Evolutionary conservation across 2,329 filamentous ascomycete genomes (phyloP).

Genomic region (Stenocarpella maydis): DNA sequence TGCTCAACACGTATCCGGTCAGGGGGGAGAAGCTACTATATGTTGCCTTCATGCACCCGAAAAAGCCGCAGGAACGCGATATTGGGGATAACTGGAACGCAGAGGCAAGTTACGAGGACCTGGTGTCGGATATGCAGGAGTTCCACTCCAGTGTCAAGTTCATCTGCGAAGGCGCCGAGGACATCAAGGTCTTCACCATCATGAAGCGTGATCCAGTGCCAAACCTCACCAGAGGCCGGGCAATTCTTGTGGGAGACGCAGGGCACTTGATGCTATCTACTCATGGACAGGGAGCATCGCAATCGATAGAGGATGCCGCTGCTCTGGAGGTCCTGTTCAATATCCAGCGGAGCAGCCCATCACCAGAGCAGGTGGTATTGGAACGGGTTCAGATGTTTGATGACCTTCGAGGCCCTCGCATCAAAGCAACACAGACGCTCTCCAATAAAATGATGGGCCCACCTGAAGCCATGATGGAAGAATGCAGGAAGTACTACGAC

Average conservation of each 20-base stretch:
- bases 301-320: slow-evolving; percentile 9
- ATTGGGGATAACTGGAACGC: slow-evolving; percentile 16
- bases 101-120: slow-evolving; percentile 1
- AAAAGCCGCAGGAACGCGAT: slow-evolving; percentile 2
- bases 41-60: slow-evolving; percentile 14
- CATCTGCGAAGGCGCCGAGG: slow-evolving; percentile 8
- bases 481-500: slow-evolving; percentile 12
- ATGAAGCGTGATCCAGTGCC: slow-evolving; percentile 8
- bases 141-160: slow-evolving; percentile 10
- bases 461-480: slow-evolving; percentile 8
- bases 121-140: neutral
- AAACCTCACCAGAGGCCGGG: slow-evolving; percentile 7
- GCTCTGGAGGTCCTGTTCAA: slow-evolving; percentile 8
- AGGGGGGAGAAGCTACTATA: slow-evolving; percentile 3
- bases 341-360: neutral
- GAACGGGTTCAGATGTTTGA: slow-evolving; percentile 20
- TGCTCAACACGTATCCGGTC: slow-evolving; percentile 11
- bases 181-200: slow-evolving; percentile 10
- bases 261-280: slow-evolving; percentile 17
- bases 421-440: slow-evolving; percentile 13
- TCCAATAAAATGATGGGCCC: slow-evolving; percentile 15
- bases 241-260: slow-evolving; percentile 2
- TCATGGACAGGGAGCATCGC: slow-evolving; percentile 8
- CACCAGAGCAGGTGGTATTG: neutral
- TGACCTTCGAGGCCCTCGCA: slow-evolving; percentile 7